A percentile compares a stretch with the other conserved stretches of the same genome.
These are phyloP conservation scores for Linum usitatissimum DNA, from an alignment of 345 rosid species.

Conservation along the genomic window DNA sequence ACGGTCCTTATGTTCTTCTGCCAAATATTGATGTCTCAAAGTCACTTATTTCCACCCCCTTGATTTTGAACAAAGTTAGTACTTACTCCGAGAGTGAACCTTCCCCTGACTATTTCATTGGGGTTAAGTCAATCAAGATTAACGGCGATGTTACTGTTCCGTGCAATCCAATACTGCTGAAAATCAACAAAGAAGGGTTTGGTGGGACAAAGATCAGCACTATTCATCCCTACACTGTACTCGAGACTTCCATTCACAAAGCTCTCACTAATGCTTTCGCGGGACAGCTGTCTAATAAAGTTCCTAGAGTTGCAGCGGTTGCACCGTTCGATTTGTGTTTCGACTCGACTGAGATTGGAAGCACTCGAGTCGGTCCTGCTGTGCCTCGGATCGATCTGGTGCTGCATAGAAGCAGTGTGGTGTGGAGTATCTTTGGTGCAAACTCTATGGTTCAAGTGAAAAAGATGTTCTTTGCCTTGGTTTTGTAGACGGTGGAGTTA, in stretches of 20 bases:
- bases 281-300: background rate
- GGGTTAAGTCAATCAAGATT: conserved; percentile 37
- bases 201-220: conserved; percentile 29
- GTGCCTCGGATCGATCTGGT: conserved; percentile 49
- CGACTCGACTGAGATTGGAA: background rate
- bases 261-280: conserved; percentile 3
- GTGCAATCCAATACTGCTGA: conserved; percentile 33
- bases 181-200: conserved; percentile 28
- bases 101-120: conserved; percentile 58
- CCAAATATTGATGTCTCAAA: conserved; percentile 40
- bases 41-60: conserved; percentile 39
- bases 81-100: conserved; percentile 33
- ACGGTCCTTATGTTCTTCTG: conserved; percentile 45
- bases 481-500: conserved; percentile 55
- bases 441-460: conserved; percentile 59
- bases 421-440: conserved; percentile 54
- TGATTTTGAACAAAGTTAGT: conserved; percentile 51
- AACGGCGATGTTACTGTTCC: conserved; percentile 17
- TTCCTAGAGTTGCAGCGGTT: conserved; percentile 7
- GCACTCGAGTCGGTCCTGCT: conserved; percentile 34
- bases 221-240: conserved; percentile 10
- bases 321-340: conserved; percentile 10
- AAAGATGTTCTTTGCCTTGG: conserved; percentile 46
- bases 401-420: conserved; percentile 32
- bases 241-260: conserved; percentile 11